A percentile compares a stretch with the other conserved stretches of the same genome.
Conservation (phyloP, 1,139 yeast species). For the Hyphopichia wangnamkhiaoensis region DNA sequence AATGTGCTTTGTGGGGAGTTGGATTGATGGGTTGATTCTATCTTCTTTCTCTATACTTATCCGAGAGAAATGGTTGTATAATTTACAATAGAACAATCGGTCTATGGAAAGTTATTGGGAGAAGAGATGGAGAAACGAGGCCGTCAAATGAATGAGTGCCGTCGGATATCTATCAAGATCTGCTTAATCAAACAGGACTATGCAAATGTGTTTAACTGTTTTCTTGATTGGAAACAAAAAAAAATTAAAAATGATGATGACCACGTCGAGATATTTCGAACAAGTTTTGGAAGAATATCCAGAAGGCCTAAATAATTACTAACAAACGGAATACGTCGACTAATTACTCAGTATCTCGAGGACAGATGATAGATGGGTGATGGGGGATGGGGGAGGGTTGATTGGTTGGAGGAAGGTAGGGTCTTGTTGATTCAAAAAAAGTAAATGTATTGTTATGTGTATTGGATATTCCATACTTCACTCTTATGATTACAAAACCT, state of each 20-base stretch:
- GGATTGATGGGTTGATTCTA: too few relatives aligned
- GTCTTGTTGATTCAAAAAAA: constrained; percentile 2
- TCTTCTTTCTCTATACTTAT: too few relatives aligned
- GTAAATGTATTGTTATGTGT: neutral
- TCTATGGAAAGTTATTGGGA: neutral
- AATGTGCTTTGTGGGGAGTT: too few relatives aligned
- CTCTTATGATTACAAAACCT: constrained; percentile 1
- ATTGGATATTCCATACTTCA: neutral
- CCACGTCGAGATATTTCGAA: constrained; percentile 1
- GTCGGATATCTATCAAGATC: neutral
- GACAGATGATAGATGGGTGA: neutral
- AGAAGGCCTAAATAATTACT: neutral
- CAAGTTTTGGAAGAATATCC: neutral
- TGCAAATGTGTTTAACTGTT: neutral
- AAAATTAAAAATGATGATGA: constrained; percentile 1
- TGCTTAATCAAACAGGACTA: neutral
- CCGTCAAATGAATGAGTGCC: constrained; percentile 5
- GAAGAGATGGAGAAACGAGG: neutral
- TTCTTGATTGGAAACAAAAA: too few relatives aligned
- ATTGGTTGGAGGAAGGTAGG: constrained; percentile 1
- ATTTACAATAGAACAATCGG: neutral
- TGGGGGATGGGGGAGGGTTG: constrained; percentile 1
- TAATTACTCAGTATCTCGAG: neutral
- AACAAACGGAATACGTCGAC: neutral
- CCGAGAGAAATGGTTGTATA: too few relatives aligned